phyloP scores from a whole-genome alignment of 2,329 filamentous ascomycete genomes.

The Talaromyces amestolkiae region DNA sequence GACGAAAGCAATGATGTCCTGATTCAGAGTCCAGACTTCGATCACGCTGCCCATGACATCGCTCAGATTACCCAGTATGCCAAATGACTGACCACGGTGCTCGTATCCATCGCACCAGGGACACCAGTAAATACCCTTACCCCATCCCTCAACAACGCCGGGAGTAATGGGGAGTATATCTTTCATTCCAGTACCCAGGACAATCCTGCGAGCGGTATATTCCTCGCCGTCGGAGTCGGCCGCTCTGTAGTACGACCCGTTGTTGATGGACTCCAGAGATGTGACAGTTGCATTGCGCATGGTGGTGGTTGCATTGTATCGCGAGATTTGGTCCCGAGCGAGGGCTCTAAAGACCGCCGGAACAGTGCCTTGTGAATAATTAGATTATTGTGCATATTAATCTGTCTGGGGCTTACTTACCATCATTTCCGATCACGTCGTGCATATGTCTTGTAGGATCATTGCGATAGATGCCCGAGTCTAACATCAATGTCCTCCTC shows the following conservation, averaged over 20 bases:
- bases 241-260: slow-evolving; percentile 50
- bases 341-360: slow-evolving; percentile 55
- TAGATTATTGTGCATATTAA: not conserved
- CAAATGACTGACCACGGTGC: slow-evolving; percentile 58
- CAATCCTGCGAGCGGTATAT: slow-evolving; percentile 53
- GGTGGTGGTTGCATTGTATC: slow-evolving; percentile 45
- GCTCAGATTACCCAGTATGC: slow-evolving; percentile 50
- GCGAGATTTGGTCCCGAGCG: slow-evolving; percentile 55
- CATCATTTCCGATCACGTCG: slow-evolving; percentile 60
- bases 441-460: slow-evolving; percentile 58
- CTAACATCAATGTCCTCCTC: slow-evolving; percentile 55
- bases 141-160: slow-evolving; percentile 56
- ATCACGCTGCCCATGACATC: slow-evolving; percentile 48
- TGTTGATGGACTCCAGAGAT: slow-evolving; percentile 29
- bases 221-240: slow-evolving; percentile 34
- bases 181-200: slow-evolving; percentile 58
- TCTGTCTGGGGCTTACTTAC: slow-evolving; percentile 33
- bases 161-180: slow-evolving; percentile 58
- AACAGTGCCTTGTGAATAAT: slow-evolving; percentile 49
- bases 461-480: slow-evolving; percentile 60
- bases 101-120: slow-evolving; percentile 65
- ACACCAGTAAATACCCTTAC: slow-evolving; percentile 62
- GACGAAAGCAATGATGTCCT: slow-evolving; percentile 56
- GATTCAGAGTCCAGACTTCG: slow-evolving; percentile 57
- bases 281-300: slow-evolving; percentile 56